phyloP scores from a whole-genome alignment of 106 monocot genomes.

The Chionographis japonica region DNA sequence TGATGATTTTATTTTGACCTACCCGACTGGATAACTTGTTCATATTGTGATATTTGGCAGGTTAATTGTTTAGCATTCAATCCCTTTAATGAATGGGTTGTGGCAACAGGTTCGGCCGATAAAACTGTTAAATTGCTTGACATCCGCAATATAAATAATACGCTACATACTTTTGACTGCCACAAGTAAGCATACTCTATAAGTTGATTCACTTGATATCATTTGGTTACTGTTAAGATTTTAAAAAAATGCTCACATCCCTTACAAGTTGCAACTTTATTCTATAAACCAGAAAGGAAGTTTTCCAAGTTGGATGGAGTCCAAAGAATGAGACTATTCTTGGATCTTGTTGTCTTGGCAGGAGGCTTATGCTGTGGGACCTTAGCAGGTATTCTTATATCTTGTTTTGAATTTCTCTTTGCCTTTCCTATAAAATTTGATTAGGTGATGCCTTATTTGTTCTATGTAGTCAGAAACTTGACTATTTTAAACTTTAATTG shows the following conservation, averaged over 20 bases:
- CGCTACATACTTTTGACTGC: conserved; percentile 76
- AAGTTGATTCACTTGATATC: background rate
- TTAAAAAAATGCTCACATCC: no score
- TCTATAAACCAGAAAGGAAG: conserved; percentile 64
- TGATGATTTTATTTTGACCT: no score
- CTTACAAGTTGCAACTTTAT: background rate
- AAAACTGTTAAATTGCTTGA: conserved; percentile 99
- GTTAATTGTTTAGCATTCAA: conserved; percentile 98
- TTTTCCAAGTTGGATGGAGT: conserved; percentile 98
- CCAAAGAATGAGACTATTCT: conserved; percentile 97
- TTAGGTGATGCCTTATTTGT: no score
- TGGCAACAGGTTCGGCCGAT: conserved; percentile 98
- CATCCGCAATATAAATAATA: conserved; percentile 69
- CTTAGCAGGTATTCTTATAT: conserved; percentile 73
- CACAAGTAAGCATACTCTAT: conserved; percentile 64
- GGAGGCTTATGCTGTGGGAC: conserved; percentile 99
- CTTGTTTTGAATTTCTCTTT: background rate
- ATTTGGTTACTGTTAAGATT: no score
- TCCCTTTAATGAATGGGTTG: conserved; percentile 98
- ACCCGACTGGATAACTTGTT: background rate
- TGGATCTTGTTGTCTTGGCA: conserved; percentile 93
- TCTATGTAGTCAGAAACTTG: no score
- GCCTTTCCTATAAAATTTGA: background rate
- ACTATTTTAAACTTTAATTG: no score
- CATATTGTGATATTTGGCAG: conserved; percentile 24